Base-by-base conservation (phyloP, 345 rosid genomes). In the Geranium rotundifolium region DNA sequence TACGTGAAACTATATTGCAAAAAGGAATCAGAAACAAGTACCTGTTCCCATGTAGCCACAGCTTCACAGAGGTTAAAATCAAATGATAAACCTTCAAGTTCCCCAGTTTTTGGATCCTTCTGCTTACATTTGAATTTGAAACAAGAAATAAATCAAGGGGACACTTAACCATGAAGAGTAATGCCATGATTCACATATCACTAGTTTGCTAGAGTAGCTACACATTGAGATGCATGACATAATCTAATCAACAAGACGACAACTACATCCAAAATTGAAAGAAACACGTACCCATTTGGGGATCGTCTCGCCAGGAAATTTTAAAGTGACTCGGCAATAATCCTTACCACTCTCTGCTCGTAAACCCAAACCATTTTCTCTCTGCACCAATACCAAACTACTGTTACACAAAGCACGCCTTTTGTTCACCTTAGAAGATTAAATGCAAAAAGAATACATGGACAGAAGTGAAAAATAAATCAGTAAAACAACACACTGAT, bases 41-140 rank as follows among this genome's bases (percentile, higher is more conserved):
- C 84, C 83, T 77, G 81, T 77, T 92, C 96, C 96, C 96, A 87
- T n/a, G 90, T 85, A 63, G 91, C 96, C 68, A 89, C 89, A 63
- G 92, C 97, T 81, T 95, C 99, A 14, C 96, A 95, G 18, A 86
- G 77, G 73, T 90, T 67, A 77, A 90, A 88, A 65, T 82, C 89
- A 67, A 88, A 90, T 7, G 89, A 79, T 27, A 95, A 73, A 50
- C 87, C 84, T 77, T 95, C 95, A 57, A 72, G 83, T 78, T 85
- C 88, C 41, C 96, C 97, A 60, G 92, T 86, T 67, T 80, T 88
- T 2, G 95, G 96, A 82, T 95, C 97, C 71, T 64, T 88, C 97
- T 88, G 81, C 76, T 70, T 29, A 65, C 52, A 37, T 15, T 41
- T 5, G 67, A 29, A 27, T 56, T 18, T 20, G 55, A 18, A 54